Evolutionary conservation across 768 basidiomycete genomes (phyloP).

Genomic region (Lactarius hatsudake): DNA sequence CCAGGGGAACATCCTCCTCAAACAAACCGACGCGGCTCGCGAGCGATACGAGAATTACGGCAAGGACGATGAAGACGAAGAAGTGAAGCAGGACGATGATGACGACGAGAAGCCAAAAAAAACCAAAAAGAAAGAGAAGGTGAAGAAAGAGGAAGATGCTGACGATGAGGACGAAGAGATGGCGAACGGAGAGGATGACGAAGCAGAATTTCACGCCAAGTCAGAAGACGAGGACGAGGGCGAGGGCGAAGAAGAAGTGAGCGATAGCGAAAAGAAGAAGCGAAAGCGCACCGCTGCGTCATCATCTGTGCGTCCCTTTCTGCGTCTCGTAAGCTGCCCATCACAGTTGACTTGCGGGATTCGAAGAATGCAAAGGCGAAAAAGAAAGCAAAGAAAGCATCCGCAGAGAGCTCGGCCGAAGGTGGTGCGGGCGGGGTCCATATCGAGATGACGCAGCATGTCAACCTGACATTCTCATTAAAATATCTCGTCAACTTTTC

Average conservation of each 20-base stretch:
- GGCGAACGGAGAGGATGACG: constrained; percentile 50
- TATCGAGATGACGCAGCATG: constrained; percentile 88
- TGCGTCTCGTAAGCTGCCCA: neutral
- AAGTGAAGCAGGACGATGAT: constrained; percentile 41
- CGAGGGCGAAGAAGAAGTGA: constrained; percentile 39
- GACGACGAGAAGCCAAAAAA: constrained; percentile 44
- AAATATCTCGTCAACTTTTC: constrained; percentile 98
- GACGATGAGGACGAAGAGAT: constrained; percentile 41
- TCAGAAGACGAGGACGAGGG: constrained; percentile 33
- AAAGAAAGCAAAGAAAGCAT: constrained; percentile 41
- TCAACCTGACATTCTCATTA: constrained; percentile 89
- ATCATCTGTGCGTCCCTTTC: constrained; percentile 42
- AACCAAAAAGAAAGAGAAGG: constrained; percentile 52
- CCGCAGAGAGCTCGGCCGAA: constrained; percentile 48
- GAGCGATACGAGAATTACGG: constrained; percentile 28
- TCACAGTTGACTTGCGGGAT: constrained; percentile 26
- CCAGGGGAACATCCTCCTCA: constrained; percentile 81
- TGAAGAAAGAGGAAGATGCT: constrained; percentile 41
- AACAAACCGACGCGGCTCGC: constrained; percentile 53
- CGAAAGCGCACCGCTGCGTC: constrained; percentile 51
- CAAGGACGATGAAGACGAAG: constrained; percentile 28
- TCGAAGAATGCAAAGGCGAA: constrained; percentile 53
- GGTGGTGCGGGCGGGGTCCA: constrained; percentile 51
- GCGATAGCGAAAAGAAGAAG: constrained; percentile 50
- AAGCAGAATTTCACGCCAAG: constrained; percentile 40